Evolutionary conservation across 2,329 filamentous ascomycete genomes (phyloP).

Genomic region (Diaporthe citri): DNA sequence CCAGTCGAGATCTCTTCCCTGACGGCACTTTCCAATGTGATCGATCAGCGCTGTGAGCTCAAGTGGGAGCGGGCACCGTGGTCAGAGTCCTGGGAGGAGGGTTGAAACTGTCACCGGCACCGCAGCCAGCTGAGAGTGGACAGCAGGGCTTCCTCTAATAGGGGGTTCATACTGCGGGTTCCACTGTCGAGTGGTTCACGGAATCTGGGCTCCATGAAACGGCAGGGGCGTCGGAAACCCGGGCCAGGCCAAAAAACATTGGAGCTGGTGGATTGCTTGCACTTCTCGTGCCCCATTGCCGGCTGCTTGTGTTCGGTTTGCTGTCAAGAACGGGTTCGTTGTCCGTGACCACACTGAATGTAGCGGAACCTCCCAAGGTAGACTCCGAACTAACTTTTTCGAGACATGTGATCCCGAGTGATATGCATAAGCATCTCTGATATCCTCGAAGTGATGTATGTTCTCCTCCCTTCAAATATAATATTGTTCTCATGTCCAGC

Average conservation of each 20-base stretch:
- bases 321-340: constrained; percentile 32
- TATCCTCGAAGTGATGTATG: neutral
- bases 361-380: constrained; percentile 13
- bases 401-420: constrained; percentile 21
- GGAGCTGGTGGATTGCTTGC: constrained; percentile 38
- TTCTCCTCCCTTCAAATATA: neutral
- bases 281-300: constrained; percentile 33
- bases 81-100: neutral
- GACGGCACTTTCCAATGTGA: neutral
- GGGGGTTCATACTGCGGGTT: constrained; percentile 34
- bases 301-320: constrained; percentile 34
- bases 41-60: constrained; percentile 6
- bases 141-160: constrained; percentile 34
- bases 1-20: neutral
- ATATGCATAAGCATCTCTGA: constrained; percentile 2
- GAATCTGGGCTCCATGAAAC: constrained; percentile 36
- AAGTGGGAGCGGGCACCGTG: constrained; percentile 11
- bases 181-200: constrained; percentile 30
- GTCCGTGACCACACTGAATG: constrained; percentile 19
- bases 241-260: constrained; percentile 36
- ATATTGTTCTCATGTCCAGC: neutral
- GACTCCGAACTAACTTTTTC: constrained; percentile 12
- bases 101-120: constrained; percentile 7
- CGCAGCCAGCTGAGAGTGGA: constrained; percentile 16
- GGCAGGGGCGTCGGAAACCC: constrained; percentile 28